Conservation (phyloP, 352 stramenopile species). For the Elongisporangium undulatum region DNA sequence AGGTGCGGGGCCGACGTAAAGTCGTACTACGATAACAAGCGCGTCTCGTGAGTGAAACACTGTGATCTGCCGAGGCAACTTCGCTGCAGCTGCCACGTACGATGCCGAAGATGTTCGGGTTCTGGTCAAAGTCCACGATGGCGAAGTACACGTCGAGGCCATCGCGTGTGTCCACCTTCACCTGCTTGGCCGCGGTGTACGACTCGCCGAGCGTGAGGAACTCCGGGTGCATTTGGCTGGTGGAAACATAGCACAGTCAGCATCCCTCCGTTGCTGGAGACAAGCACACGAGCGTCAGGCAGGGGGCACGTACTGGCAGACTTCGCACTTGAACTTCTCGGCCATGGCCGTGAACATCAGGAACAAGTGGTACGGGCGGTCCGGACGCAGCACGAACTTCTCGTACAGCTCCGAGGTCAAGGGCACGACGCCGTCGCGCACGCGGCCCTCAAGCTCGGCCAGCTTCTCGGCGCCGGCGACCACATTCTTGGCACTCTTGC, state of each 20-base stretch:
- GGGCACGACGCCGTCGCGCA: conserved; percentile 56
- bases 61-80: not conserved
- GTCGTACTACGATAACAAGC: conserved; percentile 36
- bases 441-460: conserved; percentile 33
- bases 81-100: conserved; percentile 17
- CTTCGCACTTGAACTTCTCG: conserved; percentile 75
- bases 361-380: conserved; percentile 80
- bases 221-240: conserved; percentile 60
- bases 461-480: conserved; percentile 64
- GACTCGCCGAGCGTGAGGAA: conserved; percentile 61
- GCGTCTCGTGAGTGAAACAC: not conserved
- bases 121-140: conserved; percentile 72
- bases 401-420: conserved; percentile 57
- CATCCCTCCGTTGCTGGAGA: not conserved
- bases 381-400: conserved; percentile 48
- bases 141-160: conserved; percentile 74
- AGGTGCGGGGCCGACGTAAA: conserved; percentile 79
- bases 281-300: not conserved
- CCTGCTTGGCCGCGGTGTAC: conserved; percentile 57
- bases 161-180: conserved; percentile 71
- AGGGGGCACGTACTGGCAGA: conserved; percentile 46
- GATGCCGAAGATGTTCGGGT: conserved; percentile 62
- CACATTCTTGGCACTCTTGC: conserved; percentile 18
- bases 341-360: conserved; percentile 71
- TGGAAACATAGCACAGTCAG: not conserved